phyloP scores from a whole-genome alignment of 345 rosid genomes.

The Eucalyptus dawsonii region DNA sequence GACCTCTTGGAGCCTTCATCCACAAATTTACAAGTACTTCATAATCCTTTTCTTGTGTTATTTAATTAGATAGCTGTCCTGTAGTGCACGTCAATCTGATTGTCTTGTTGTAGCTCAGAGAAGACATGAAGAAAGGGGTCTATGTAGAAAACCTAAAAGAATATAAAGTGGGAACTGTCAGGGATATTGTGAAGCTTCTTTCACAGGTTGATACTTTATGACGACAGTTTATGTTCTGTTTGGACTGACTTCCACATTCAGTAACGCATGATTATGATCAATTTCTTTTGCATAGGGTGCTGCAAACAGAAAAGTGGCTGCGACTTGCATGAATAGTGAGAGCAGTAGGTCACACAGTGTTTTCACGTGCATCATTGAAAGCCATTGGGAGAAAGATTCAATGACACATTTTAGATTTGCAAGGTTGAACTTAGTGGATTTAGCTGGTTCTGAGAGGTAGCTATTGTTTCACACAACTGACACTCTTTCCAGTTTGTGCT shows the following conservation, averaged over 20 bases:
- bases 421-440: conserved; percentile 88
- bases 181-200: conserved; percentile 71
- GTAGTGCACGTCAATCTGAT: background rate
- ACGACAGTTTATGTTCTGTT: background rate
- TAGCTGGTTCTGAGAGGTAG: conserved; percentile 99
- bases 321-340: conserved; percentile 89
- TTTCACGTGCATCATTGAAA: conserved; percentile 87
- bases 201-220: conserved; percentile 31
- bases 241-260: background rate
- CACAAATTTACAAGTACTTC: conserved; percentile 69
- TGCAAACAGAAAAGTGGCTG: conserved; percentile 76
- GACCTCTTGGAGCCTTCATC: conserved; percentile 89
- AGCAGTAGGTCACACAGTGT: conserved; percentile 98
- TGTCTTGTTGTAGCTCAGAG: conserved; percentile 70
- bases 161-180: conserved; percentile 45
- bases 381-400: conserved; percentile 84
- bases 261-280: background rate
- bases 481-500: background rate
- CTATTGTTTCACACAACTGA: background rate
- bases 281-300: conserved; percentile 48
- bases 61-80: background rate
- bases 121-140: conserved; percentile 77
- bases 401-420: conserved; percentile 75
- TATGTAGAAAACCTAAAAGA: conserved; percentile 87
- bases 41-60: background rate